A percentile compares a stretch with the other conserved stretches of the same genome.
Evolutionary conservation across 305 asterid species (phyloP).

Genomic region (Fraxinus velutina): DNA sequence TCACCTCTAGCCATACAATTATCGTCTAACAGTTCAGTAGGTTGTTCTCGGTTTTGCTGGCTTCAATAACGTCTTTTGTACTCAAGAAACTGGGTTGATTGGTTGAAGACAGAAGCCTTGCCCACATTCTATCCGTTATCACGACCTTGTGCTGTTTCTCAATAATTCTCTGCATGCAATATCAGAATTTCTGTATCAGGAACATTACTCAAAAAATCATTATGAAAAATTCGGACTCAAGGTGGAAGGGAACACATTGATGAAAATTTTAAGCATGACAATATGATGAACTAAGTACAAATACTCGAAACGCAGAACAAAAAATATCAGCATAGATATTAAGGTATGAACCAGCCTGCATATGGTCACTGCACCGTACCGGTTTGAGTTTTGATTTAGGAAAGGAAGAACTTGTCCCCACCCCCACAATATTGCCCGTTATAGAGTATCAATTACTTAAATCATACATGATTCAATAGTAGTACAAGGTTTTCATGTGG

Average conservation of each 20-base stretch:
- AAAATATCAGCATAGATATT: neutral
- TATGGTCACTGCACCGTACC: neutral
- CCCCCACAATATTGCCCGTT: neutral
- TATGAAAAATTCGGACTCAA: neutral
- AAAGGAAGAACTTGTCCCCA: neutral
- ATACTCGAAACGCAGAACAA: neutral
- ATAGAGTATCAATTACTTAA: neutral
- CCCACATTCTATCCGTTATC: constrained; percentile 94
- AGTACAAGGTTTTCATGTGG: neutral
- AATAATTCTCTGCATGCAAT: constrained; percentile 50
- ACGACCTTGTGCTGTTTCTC: constrained; percentile 65
- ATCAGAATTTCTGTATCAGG: neutral
- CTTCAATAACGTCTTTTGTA: constrained; percentile 28
- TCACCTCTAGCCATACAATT: neutral
- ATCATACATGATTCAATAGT: neutral
- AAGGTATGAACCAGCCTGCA: neutral
- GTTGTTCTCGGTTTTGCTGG: constrained; percentile 31
- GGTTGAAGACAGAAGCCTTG: constrained; percentile 71
- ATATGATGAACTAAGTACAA: neutral
- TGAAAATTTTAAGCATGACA: neutral
- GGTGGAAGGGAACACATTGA: neutral
- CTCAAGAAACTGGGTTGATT: constrained; percentile 78
- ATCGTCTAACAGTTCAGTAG: constrained; percentile 29
- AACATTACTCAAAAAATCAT: neutral
- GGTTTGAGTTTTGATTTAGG: neutral